Base-by-base conservation (phyloP, 345 rosid species). In the Arabis alpina region DNA sequence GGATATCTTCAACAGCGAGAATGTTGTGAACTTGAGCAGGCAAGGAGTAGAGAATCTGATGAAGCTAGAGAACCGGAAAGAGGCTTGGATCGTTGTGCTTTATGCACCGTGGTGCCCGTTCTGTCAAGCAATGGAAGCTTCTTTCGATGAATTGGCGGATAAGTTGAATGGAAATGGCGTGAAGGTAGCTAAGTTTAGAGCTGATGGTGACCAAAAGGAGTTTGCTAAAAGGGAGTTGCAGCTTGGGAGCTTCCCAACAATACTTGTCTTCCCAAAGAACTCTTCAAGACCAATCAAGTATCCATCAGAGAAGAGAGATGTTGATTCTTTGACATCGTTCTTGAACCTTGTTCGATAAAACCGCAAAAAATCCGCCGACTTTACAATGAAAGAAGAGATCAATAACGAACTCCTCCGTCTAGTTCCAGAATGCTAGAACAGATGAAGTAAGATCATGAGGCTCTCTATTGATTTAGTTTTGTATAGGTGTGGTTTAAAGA, bases 71-170 rank as follows among this genome's bases (percentile, higher is more conserved):
- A 83, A 77, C 66, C 44, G 96, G 54, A 87, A 76, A 70, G 98
- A 93, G 60, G 82, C 95, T 11, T 93, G 97, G 98, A 59, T 93
- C 5, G 90, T 89, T 4, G 98, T 93, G 71, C 88, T 86, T 28
- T 93, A 93, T 8, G 98, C 98, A 2, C 98, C 98, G 0, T 93
- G 98, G 98, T 93, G 97, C 88, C 96, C 51, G 6, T 93, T 85
- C 54, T 91, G 97, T 82, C 96, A 87, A 79, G 98, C 85, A 55
- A 78, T 91, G 97, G 99, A 94, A 73, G 80, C 52, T 68, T 88
- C 97, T 0, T 91, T 82, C 8, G 66, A 89, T 39, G 89, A 91
- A 54, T 76, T 94, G 82, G 93, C 95, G 0, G 89, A 89, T 67
- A 86, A 87, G 80, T 56, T 94, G 64, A 81, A 70, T 0, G 93